Evolutionary conservation across 2,329 filamentous ascomycete genomes (phyloP).

Genomic region (Xylaria sp.): DNA sequence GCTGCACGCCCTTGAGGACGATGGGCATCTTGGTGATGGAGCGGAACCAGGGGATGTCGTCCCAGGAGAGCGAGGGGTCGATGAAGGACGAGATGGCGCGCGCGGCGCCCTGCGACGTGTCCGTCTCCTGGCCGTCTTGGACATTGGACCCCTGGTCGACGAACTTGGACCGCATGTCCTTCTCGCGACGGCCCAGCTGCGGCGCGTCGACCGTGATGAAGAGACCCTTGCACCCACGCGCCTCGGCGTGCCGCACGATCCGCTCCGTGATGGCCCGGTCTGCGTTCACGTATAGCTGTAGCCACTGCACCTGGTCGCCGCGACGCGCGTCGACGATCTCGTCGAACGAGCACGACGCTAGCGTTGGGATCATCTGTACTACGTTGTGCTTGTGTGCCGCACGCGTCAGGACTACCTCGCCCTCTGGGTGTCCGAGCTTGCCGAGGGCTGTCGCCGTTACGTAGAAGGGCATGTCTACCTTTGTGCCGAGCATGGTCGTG

Average conservation of each 20-base stretch:
- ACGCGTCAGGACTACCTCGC: conserved; percentile 89
- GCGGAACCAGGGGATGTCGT: conserved; percentile 92
- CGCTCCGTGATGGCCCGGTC: conserved; percentile 88
- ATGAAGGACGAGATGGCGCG: conserved; percentile 97
- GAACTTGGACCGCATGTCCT: conserved; percentile 97
- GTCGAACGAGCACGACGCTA: conserved; percentile 97
- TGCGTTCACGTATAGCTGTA: conserved; percentile 98
- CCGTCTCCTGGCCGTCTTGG: conserved; percentile 78
- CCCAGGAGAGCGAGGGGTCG: conserved; percentile 92
- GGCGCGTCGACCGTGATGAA: conserved; percentile 99
- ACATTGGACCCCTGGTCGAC: conserved; percentile 84
- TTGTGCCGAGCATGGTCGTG: conserved; percentile 93
- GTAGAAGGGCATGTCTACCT: conserved; percentile 89
- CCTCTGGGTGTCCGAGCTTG: conserved; percentile 92
- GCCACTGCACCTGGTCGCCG: conserved; percentile 89
- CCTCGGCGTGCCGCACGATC: conserved; percentile 92
- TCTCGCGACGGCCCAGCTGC: conserved; percentile 92
- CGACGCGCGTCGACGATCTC: conserved; percentile 89
- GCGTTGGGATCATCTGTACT: conserved; percentile 97
- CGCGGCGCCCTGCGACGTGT: conserved; percentile 90
- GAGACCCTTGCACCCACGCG: conserved; percentile 89
- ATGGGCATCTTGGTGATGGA: conserved; percentile 94
- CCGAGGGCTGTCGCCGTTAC: conserved; percentile 95
- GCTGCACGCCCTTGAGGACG: conserved; percentile 94
- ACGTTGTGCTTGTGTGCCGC: conserved; percentile 88